A percentile compares a stretch with the other conserved stretches of the same genome.
These are phyloP conservation scores for Nemania sp. DNA, from an alignment of 2,329 filamentous ascomycete species.

Conservation along the genomic window DNA sequence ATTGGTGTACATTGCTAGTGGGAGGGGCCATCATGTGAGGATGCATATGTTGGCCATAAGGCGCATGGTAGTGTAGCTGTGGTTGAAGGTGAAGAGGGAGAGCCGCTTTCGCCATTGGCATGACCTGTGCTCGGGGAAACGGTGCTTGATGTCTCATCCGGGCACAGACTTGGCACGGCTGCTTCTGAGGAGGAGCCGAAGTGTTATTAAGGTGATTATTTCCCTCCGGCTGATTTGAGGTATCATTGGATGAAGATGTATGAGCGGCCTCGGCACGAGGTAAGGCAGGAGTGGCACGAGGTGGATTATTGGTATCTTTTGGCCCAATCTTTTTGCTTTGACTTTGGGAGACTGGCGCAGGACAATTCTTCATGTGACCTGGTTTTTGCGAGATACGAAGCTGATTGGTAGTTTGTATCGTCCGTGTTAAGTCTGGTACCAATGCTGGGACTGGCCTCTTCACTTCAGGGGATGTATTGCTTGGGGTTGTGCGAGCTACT, in stretches of 20 bases:
- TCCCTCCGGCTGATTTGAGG: constrained; percentile 6
- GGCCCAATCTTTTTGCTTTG: constrained; percentile 1
- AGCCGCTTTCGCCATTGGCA: constrained; percentile 32
- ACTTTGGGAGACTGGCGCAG: background rate
- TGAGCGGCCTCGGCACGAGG: constrained; percentile 15
- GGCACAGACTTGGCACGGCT: constrained; percentile 37
- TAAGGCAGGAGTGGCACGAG: constrained; percentile 24
- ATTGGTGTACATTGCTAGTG: constrained; percentile 29
- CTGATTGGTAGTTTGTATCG: constrained; percentile 4
- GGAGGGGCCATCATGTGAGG: constrained; percentile 36
- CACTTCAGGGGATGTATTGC: constrained; percentile 7
- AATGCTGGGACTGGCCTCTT: constrained; percentile 11
- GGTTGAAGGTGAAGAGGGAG: constrained; percentile 31
- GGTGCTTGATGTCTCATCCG: constrained; percentile 38
- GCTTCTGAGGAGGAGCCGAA: constrained; percentile 26
- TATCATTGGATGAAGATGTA: constrained; percentile 9
- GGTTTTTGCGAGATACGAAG: constrained; percentile 17
- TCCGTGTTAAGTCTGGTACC: constrained; percentile 3
- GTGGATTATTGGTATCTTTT: constrained; percentile 30
- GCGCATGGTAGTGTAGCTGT: constrained; percentile 29
- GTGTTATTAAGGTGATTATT: constrained; percentile 12
- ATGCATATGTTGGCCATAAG: constrained; percentile 33
- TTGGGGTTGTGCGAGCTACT: constrained; percentile 11
- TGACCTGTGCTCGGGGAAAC: constrained; percentile 32
- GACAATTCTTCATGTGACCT: background rate